phyloP scores from a whole-genome alignment of 768 basidiomycete species.

The Pleurotus cornucopiae region DNA sequence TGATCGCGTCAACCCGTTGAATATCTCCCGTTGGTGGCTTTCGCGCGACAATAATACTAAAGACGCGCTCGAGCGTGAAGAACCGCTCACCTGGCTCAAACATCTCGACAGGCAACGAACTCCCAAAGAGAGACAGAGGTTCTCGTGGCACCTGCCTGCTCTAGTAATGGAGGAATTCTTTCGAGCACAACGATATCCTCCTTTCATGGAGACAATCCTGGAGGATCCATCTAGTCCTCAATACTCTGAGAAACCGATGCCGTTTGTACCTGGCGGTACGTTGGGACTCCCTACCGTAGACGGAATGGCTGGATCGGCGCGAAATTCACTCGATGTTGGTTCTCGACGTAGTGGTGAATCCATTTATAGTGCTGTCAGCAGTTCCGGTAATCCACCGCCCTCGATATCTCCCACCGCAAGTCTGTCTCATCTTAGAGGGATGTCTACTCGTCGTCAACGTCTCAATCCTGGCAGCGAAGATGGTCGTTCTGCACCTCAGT shows the following conservation, averaged over 20 bases:
- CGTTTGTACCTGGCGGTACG: conserved; percentile 17
- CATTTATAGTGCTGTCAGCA: conserved; percentile 35
- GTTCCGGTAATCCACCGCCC: conserved; percentile 15
- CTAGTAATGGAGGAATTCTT: conserved; percentile 65
- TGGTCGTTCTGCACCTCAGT: conserved; percentile 33
- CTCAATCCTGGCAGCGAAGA: conserved; percentile 41
- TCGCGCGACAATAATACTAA: conserved; percentile 42
- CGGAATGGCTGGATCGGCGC: conserved; percentile 34
- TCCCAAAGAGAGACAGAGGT: conserved; percentile 25
- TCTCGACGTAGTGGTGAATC: conserved; percentile 41
- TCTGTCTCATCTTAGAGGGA: conserved; percentile 32
- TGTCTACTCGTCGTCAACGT: conserved; percentile 30
- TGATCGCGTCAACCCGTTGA: conserved; percentile 38
- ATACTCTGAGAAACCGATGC: no score
- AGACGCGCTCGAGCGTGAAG: conserved; percentile 54
- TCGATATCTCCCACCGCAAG: conserved; percentile 41
- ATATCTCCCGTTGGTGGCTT: conserved; percentile 59
- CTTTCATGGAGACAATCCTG: conserved; percentile 39
- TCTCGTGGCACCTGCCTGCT: conserved; percentile 65
- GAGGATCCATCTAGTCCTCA: conserved; percentile 26
- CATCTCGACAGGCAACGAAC: conserved; percentile 48
- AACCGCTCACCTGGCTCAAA: conserved; percentile 73
- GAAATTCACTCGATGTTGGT: conserved; percentile 41
- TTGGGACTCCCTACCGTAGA: conserved; percentile 52
- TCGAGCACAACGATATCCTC: conserved; percentile 32